Conservation (phyloP, 164 flowering plant species). For the grape (Vitis vinifera) region DNA sequence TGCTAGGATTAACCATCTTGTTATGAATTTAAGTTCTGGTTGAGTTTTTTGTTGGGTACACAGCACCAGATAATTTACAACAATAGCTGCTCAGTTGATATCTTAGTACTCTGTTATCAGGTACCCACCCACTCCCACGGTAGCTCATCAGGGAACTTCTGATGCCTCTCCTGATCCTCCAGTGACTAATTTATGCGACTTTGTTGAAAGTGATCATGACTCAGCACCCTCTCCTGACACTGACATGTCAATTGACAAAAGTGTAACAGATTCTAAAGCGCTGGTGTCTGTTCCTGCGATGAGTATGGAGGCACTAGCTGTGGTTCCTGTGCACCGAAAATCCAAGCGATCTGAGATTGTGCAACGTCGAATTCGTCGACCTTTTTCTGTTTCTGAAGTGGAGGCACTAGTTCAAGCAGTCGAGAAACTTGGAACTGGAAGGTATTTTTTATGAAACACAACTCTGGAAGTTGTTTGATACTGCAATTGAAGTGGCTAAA, state of each 20-base stretch:
- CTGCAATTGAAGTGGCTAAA: not conserved
- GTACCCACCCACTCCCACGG: conserved; percentile 31
- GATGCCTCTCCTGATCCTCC: conserved; percentile 36
- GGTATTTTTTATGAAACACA: conserved; percentile 41
- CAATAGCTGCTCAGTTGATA: not conserved
- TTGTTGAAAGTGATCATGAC: conserved; percentile 68
- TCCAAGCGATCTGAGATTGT: conserved; percentile 65
- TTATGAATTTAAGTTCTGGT: no score
- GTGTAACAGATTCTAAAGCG: conserved; percentile 57
- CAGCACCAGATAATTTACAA: not conserved
- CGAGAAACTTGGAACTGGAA: conserved; percentile 98
- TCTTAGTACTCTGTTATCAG: conserved; percentile 28
- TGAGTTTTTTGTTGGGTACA: no score
- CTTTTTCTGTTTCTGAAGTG: conserved; percentile 94
- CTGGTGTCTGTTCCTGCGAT: conserved; percentile 55
- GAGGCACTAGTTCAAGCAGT: conserved; percentile 98
- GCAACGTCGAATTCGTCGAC: conserved; percentile 93
- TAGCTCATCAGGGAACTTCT: conserved; percentile 29
- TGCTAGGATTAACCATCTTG: no score
- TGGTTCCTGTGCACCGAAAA: conserved; percentile 59
- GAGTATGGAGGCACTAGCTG: conserved; percentile 57
- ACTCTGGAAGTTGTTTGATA: not conserved
- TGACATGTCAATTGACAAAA: conserved; percentile 47
- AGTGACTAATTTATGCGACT: conserved; percentile 32
- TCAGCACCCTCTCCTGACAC: conserved; percentile 58